phyloP scores from a whole-genome alignment of 345 rosid genomes.

The Hibiscus mutabilis region DNA sequence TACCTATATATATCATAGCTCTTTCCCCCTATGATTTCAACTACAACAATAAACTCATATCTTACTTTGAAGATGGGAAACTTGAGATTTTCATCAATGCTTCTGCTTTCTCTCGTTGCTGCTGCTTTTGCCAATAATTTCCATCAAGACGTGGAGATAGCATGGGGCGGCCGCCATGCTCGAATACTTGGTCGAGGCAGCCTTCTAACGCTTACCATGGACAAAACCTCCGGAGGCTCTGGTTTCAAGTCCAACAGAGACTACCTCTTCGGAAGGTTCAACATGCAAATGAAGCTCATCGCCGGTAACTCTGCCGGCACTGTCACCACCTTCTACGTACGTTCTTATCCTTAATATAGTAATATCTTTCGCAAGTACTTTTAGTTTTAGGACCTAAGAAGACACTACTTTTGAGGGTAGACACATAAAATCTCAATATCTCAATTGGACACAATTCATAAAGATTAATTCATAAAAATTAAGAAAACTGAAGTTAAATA shows the following conservation, averaged over 20 bases:
- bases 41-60: background rate
- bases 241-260: slow-evolving; percentile 39
- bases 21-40: background rate
- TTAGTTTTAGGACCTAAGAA: no score
- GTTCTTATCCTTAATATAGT: background rate
- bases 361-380: background rate
- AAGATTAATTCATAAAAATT: no score
- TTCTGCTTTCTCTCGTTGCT: slow-evolving; percentile 1
- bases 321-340: slow-evolving; percentile 41
- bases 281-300: slow-evolving; percentile 45
- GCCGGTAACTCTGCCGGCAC: slow-evolving; percentile 41
- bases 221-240: slow-evolving; percentile 32
- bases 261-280: slow-evolving; percentile 31
- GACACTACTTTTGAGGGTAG: no score
- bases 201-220: slow-evolving; percentile 34
- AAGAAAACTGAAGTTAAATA: no score
- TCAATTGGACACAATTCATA: no score
- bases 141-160: slow-evolving; percentile 30
- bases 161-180: slow-evolving; percentile 43
- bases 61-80: slow-evolving; percentile 6
- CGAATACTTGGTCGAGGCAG: slow-evolving; percentile 26
- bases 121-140: slow-evolving; percentile 22
- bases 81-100: slow-evolving; percentile 1
- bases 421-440: no score
- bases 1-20: background rate